These are phyloP conservation scores for Glycyrrhiza uralensis DNA, from an alignment of 306 rosid species.

Conservation along the genomic window DNA sequence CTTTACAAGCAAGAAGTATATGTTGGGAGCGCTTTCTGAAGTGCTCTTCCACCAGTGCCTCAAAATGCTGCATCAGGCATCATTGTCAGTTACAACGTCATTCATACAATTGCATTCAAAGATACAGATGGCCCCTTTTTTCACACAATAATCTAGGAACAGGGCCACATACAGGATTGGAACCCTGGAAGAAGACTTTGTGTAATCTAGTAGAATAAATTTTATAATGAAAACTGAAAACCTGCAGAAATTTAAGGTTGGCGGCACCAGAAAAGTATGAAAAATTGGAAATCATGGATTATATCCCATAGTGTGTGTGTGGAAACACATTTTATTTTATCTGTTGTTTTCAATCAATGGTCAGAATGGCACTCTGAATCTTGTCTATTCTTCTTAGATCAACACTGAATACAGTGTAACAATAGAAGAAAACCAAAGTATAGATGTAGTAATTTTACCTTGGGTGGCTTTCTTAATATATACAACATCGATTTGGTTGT, in stretches of 20 bases:
- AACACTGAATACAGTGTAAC: not conserved
- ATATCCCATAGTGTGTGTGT: too few relatives aligned
- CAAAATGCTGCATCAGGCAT: slow-evolving; percentile 71
- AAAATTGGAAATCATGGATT: too few relatives aligned
- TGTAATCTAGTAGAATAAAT: too few relatives aligned
- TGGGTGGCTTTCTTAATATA: slow-evolving; percentile 62
- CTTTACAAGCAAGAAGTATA: slow-evolving; percentile 72
- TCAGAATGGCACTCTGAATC: not conserved
- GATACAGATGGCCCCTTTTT: not conserved
- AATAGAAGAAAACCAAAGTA: not conserved
- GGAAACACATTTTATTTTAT: not conserved
- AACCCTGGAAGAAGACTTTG: too few relatives aligned
- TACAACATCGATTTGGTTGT: slow-evolving; percentile 82
- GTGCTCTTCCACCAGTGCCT: slow-evolving; percentile 77
- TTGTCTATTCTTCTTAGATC: not conserved
- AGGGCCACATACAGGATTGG: not conserved
- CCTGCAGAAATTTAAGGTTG: too few relatives aligned
- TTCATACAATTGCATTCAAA: not conserved
- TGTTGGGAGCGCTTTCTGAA: slow-evolving; percentile 47
- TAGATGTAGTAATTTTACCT: slow-evolving; percentile 48
- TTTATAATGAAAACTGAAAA: too few relatives aligned
- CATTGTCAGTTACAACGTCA: slow-evolving; percentile 18
- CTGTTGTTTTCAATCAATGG: not conserved
- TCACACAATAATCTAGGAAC: not conserved
- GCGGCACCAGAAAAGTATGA: too few relatives aligned